phyloP scores from a whole-genome alignment of 352 stramenopile genomes.

The Lagenidium giganteum region DNA sequence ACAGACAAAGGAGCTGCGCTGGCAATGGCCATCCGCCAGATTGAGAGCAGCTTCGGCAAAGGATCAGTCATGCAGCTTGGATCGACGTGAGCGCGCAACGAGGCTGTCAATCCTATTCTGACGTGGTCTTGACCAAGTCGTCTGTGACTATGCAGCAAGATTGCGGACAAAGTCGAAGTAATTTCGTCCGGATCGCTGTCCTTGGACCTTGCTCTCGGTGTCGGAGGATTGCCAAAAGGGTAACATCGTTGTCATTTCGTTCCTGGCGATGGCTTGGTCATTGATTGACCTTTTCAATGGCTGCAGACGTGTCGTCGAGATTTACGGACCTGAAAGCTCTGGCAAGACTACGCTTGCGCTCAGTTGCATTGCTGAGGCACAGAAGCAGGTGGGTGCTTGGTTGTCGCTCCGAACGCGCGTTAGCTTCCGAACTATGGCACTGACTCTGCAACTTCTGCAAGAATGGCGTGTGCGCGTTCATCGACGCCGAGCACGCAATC shows the following conservation, averaged over 20 bases:
- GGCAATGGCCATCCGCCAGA: conserved; percentile 92
- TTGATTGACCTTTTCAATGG: not conserved
- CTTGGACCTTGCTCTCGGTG: conserved; percentile 87
- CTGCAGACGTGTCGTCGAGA: conserved; percentile 94
- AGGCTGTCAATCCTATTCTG: not conserved
- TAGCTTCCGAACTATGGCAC: too few species aligned
- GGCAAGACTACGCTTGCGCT: conserved; percentile 98
- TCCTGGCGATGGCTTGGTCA: not conserved
- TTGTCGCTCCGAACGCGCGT: too few species aligned
- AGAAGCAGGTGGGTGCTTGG: conserved; percentile 84
- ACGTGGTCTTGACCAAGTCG: conserved; percentile 1
- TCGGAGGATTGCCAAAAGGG: conserved; percentile 94
- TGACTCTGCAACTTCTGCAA: too few species aligned
- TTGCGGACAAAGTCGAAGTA: conserved; percentile 88
- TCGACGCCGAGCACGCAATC: conserved; percentile 98
- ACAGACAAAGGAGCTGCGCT: conserved; percentile 85
- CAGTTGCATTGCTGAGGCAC: conserved; percentile 94
- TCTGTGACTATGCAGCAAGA: conserved; percentile 37
- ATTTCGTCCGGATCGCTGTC: conserved; percentile 94
- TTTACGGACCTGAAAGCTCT: conserved; percentile 97
- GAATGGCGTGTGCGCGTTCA: conserved; percentile 95
- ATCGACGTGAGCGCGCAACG: conserved; percentile 59
- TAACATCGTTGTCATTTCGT: conserved; percentile 10
- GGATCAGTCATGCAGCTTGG: conserved; percentile 96
- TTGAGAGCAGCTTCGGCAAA: conserved; percentile 95